Evolutionary conservation across 2,329 filamentous ascomycete genomes (phyloP).

Genomic region (Coniosporium tulheliwenetii): DNA sequence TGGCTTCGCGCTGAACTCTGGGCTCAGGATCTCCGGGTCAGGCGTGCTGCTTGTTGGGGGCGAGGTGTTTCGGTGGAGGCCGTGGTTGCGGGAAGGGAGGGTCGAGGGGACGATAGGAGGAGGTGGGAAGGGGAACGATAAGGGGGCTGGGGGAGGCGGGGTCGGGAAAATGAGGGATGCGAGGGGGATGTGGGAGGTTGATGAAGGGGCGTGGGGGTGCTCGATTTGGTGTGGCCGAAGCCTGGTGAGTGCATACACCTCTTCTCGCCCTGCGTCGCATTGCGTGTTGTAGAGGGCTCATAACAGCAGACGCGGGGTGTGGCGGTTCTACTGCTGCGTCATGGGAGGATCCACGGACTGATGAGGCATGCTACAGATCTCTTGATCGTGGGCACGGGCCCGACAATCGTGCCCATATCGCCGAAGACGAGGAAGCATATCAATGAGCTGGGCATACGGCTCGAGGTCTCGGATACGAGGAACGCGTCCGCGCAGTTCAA

Average conservation of each 20-base stretch:
- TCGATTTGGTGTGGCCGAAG: constrained; percentile 72
- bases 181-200: constrained; percentile 70
- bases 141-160: constrained; percentile 12
- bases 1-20: constrained; percentile 78
- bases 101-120: constrained; percentile 20
- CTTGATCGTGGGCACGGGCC: constrained; percentile 75
- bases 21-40: constrained; percentile 49
- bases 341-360: constrained; percentile 2
- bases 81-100: constrained; percentile 44
- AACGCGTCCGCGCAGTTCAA: constrained; percentile 95
- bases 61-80: constrained; percentile 78
- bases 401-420: constrained; percentile 58
- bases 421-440: constrained; percentile 58
- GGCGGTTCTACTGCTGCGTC: too few species aligned
- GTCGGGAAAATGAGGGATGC: constrained; percentile 45
- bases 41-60: constrained; percentile 71
- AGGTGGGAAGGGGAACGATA: constrained; percentile 18
- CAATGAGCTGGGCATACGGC: constrained; percentile 61
- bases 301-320: constrained; percentile 1
- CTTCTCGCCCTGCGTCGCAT: constrained; percentile 3
- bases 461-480: constrained; percentile 81
- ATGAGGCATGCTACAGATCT: constrained; percentile 42
- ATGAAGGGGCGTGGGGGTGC: constrained; percentile 51
- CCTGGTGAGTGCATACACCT: constrained; percentile 46
- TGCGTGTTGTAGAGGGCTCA: constrained; percentile 3